Conservation (phyloP, 2,329 filamentous ascomycete genomes). For the Penicillium capsulatum region DNA sequence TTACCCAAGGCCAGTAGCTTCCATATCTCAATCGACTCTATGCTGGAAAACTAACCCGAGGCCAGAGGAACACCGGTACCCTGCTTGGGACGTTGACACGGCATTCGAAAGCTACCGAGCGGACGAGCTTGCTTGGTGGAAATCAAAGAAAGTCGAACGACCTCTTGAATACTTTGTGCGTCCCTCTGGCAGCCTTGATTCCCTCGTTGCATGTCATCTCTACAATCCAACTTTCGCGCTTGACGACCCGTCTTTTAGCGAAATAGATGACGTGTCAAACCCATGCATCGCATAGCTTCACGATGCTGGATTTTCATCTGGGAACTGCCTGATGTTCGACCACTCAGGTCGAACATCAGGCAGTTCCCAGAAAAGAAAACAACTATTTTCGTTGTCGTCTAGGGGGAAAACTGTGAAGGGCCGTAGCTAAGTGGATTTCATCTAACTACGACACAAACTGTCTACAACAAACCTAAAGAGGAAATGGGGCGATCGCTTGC, state of each 20-base stretch:
- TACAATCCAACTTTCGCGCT: conserved; percentile 1
- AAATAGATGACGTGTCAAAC: neutral
- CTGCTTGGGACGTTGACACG: neutral
- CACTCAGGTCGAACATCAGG: conserved; percentile 2
- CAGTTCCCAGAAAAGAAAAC: too few relatives aligned
- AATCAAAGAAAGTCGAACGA: neutral
- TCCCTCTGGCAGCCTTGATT: neutral
- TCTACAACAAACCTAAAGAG: too few relatives aligned
- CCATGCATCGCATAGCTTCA: neutral
- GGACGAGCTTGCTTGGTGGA: neutral
- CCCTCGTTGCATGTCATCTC: conserved; percentile 1
- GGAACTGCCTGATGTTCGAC: neutral
- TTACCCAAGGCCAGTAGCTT: neutral
- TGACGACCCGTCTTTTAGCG: neutral
- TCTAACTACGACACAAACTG: too few relatives aligned
- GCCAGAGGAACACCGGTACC: neutral
- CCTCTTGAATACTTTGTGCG: neutral
- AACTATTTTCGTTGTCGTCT: too few relatives aligned
- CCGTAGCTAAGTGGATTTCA: too few relatives aligned
- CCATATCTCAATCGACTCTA: neutral
- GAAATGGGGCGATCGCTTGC: too few relatives aligned
- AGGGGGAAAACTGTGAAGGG: too few relatives aligned
- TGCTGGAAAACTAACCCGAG: neutral
- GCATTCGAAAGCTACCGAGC: neutral
- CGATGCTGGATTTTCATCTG: neutral